These are phyloP conservation scores for Penicillium sp. DNA, from an alignment of 2,329 filamentous ascomycete genomes.

Conservation along the genomic window DNA sequence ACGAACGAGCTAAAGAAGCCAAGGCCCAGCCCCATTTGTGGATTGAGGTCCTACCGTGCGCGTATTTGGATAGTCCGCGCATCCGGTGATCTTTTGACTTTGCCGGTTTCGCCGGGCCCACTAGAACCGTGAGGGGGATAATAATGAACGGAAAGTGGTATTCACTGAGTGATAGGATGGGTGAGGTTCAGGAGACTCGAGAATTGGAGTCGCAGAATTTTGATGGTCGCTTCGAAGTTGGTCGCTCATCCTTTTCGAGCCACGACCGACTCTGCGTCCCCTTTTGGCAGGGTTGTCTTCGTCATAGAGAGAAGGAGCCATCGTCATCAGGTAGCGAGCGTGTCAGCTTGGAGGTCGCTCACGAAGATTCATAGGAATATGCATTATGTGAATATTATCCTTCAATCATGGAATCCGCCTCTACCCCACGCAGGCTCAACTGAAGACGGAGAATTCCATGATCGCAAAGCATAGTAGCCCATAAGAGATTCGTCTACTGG, in stretches of 20 bases:
- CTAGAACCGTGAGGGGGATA: neutral
- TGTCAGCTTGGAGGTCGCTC: too few species aligned
- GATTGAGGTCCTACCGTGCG: neutral
- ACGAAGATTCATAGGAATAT: too few species aligned
- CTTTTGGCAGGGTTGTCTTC: neutral
- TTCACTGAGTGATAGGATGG: too few species aligned
- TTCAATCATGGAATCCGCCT: too few species aligned
- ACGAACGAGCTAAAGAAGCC: neutral
- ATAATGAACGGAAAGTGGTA: too few species aligned
- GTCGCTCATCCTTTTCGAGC: neutral
- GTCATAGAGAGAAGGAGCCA: too few species aligned
- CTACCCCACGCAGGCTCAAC: too few species aligned
- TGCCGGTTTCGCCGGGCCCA: neutral
- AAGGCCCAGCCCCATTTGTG: neutral
- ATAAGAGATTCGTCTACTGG: too few species aligned
- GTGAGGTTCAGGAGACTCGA: neutral
- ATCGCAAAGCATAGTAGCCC: too few species aligned
- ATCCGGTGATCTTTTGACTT: neutral
- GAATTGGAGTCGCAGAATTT: neutral
- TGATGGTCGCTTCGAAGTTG: neutral
- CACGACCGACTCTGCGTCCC: neutral
- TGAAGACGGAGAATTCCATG: too few species aligned
- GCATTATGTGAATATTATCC: too few species aligned
- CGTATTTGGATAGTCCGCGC: neutral
- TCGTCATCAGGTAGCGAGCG: too few species aligned